Base-by-base conservation (phyloP, 257 asterid species). In the Plantago major region DNA sequence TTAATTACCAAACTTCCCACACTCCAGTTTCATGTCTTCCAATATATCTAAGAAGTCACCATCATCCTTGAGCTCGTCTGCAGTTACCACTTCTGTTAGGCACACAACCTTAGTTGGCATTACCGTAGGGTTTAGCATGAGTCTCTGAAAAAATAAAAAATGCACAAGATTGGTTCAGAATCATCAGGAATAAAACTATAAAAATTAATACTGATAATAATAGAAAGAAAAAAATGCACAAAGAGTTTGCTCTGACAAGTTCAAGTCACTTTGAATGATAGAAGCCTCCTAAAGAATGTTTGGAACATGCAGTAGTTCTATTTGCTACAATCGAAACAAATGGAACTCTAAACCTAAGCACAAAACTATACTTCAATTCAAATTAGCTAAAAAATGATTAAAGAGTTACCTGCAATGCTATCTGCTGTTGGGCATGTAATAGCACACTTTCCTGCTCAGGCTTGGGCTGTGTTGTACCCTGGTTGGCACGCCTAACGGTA, bases 391-490 rank as follows among this genome's bases (percentile, higher is more conserved):
- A n/a, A n/a, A n/a, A n/a, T n/a, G n/a, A n/a, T n/a, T n/a, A n/a
- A n/a, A n/a, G 30, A 42, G 7, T 45, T 67, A 93, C 99, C 94
- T 89, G 99, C 71, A 93, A 70, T 42, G 95, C 94, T 47, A 93
- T 82, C 71, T 93, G 99, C 71, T 93, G 99, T 70, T 93, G 99
- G 22, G 95, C 97, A 38, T 93, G 96, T 76, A 87, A 75, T 58
- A 93, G 65, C 42, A 89, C 85, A 52, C 84, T 87, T 77, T 93
- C 99, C 83, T 93, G 99, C 73, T 86, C 99, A 14, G 99, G 99
- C 52, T 87, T 89, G 46, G 95, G 93, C 68, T 89, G 95, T 38
- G 83, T 47, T 58, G 95, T 40, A 63, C 94, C 99, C 70, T 87
- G 96, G 77, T 84, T 89, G 40, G 99, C 99, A 67, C 96, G 99